Evolutionary conservation across 1,139 yeast species (phyloP).

Genomic region (Diutina sp.): DNA sequence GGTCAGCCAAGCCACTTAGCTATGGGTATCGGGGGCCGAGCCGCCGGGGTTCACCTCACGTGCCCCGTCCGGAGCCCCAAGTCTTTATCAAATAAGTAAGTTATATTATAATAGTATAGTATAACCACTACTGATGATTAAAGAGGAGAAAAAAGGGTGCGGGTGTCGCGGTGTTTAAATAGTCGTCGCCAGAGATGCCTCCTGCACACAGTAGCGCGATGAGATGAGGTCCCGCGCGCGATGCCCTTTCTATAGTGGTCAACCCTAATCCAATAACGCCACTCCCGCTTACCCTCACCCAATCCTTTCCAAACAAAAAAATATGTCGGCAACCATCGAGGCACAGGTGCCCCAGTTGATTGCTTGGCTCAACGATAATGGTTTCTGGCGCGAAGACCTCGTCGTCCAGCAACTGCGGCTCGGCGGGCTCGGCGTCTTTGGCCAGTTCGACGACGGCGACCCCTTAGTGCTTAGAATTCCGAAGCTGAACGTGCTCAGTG

Average conservation of each 20-base stretch:
- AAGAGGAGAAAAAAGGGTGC: slow-evolving; percentile 5
- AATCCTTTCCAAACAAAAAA: too few species aligned
- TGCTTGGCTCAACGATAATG: not conserved
- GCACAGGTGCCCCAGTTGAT: not conserved
- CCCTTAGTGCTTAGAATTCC: slow-evolving; percentile 31
- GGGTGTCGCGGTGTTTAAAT: slow-evolving; percentile 6
- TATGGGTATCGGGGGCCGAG: slow-evolving; percentile 22
- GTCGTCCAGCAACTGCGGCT: not conserved
- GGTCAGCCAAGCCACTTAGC: slow-evolving; percentile 45
- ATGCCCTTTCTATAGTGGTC: not conserved
- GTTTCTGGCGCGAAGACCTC: not conserved
- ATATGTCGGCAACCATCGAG: not conserved
- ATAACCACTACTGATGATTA: slow-evolving; percentile 62
- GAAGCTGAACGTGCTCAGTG: slow-evolving; percentile 40
- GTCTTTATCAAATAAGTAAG: slow-evolving; percentile 39
- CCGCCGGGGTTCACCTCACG: slow-evolving; percentile 17
- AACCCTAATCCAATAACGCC: not conserved
- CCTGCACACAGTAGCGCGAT: not conserved
- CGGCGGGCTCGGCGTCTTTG: slow-evolving; percentile 71
- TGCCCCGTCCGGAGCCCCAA: slow-evolving; percentile 22
- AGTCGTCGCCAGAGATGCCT: not conserved
- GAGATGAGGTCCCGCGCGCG: not conserved
- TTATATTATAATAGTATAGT: slow-evolving; percentile 47
- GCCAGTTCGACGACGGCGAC: slow-evolving; percentile 14
- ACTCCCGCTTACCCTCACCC: not conserved